Evolutionary conservation across 1,284 basidiomycete species (phyloP).

Genomic region (Ustilago tritici): DNA sequence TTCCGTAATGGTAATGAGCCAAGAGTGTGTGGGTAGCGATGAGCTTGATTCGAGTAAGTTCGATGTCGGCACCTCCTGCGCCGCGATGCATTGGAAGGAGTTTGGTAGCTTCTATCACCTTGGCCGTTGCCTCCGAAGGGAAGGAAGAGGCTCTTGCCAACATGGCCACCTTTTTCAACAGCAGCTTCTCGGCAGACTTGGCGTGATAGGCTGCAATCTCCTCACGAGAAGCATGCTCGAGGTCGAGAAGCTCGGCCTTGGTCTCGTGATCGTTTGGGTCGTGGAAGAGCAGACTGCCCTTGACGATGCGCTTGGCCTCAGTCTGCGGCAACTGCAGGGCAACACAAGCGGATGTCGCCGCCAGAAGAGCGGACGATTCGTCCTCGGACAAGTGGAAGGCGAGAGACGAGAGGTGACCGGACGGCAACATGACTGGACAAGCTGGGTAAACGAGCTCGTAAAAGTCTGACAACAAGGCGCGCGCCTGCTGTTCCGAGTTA

Average conservation of each 20-base stretch:
- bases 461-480: slow-evolving; percentile 50
- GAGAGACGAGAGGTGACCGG: slow-evolving; percentile 58
- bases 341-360: slow-evolving; percentile 56
- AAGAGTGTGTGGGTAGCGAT: slow-evolving; percentile 59
- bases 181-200: slow-evolving; percentile 55
- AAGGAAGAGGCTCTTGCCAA: slow-evolving; percentile 43
- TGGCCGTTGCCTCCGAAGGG: slow-evolving; percentile 24
- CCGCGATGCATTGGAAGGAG: slow-evolving; percentile 28
- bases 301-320: slow-evolving; percentile 57
- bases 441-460: slow-evolving; percentile 63
- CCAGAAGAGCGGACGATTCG: slow-evolving; percentile 58
- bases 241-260: slow-evolving; percentile 45
- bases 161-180: slow-evolving; percentile 46
- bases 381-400: slow-evolving; percentile 63
- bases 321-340: slow-evolving; percentile 52
- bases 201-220: slow-evolving; percentile 60
- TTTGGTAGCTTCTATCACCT: slow-evolving; percentile 33
- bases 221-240: slow-evolving; percentile 47
- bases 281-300: slow-evolving; percentile 44
- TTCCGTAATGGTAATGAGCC: slow-evolving; percentile 61
- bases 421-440: slow-evolving; percentile 58
- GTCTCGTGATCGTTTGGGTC: slow-evolving; percentile 46
- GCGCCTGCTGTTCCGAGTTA: slow-evolving; percentile 55
- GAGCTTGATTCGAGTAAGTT: slow-evolving; percentile 58
- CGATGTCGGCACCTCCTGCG: slow-evolving; percentile 38